Evolutionary conservation across 2,329 filamentous ascomycete genomes (phyloP).

Genomic region (Neonectria neomacrospora): DNA sequence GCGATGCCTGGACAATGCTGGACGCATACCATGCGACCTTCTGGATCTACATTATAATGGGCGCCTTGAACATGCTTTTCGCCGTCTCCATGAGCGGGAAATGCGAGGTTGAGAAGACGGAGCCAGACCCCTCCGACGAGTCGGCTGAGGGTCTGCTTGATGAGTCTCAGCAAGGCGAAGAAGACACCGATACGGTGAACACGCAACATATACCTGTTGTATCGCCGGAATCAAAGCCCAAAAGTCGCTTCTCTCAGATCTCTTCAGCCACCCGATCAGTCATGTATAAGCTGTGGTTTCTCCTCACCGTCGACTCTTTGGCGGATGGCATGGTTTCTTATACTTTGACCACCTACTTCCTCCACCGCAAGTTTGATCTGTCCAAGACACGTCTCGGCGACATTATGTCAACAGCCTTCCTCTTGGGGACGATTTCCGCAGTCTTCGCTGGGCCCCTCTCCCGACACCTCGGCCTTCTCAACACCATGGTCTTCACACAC

Average conservation of each 20-base stretch:
- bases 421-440: conserved; percentile 64
- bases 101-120: conserved; percentile 59
- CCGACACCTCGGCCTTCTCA: conserved; percentile 68
- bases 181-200: conserved; percentile 16
- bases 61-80: conserved; percentile 60
- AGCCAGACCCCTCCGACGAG: conserved; percentile 34
- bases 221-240: conserved; percentile 39
- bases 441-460: conserved; percentile 68
- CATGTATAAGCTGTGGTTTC: conserved; percentile 73
- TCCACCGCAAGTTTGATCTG: conserved; percentile 66
- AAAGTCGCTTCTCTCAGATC: conserved; percentile 62
- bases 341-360: conserved; percentile 67
- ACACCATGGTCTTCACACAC: conserved; percentile 73
- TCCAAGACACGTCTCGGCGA: conserved; percentile 69
- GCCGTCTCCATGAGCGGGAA: conserved; percentile 58
- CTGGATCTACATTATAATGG: conserved; percentile 68
- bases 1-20: conserved; percentile 60
- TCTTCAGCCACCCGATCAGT: conserved; percentile 66
- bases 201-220: conserved; percentile 17
- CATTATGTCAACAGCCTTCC: conserved; percentile 64
- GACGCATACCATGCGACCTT: conserved; percentile 68
- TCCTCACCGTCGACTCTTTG: conserved; percentile 71
- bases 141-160: conserved; percentile 41
- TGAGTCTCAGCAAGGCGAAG: conserved; percentile 33
- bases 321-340: conserved; percentile 74